Conservation (phyloP, 139 green algal genomes). For the Chlorella sp. region DNA sequence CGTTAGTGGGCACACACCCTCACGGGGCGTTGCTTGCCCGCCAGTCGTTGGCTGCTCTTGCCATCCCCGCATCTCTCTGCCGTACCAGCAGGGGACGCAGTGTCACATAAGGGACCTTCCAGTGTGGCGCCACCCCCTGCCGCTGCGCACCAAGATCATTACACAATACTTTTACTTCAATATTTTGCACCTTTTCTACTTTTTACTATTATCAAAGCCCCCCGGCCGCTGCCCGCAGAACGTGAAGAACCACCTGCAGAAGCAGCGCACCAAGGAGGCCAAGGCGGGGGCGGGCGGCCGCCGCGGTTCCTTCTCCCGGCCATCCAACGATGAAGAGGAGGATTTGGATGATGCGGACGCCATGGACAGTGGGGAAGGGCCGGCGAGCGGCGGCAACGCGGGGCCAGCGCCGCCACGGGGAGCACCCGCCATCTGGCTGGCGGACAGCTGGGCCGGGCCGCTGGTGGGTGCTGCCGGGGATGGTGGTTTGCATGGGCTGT, state of each 20-base stretch:
- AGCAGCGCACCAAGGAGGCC: slow-evolving; percentile 8
- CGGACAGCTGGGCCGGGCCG: neutral
- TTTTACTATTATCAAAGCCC: too few relatives aligned
- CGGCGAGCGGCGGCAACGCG: neutral
- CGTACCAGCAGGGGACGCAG: too few relatives aligned
- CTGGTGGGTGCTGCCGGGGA: neutral
- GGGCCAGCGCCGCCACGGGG: neutral
- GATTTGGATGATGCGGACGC: too few relatives aligned
- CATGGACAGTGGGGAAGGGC: neutral
- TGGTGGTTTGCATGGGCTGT: too few relatives aligned
- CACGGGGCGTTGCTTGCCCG: neutral
- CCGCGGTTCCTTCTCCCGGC: neutral
- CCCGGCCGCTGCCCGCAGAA: slow-evolving; percentile 9
- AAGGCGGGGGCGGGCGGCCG: neutral
- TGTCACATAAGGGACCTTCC: too few relatives aligned
- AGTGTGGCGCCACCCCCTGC: too few relatives aligned
- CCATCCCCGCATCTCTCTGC: too few relatives aligned
- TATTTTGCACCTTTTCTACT: too few relatives aligned
- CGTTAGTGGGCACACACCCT: neutral
- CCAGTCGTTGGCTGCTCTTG: too few relatives aligned
- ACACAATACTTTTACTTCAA: too few relatives aligned
- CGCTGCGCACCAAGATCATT: too few relatives aligned
- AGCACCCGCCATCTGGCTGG: neutral
- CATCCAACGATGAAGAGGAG: too few relatives aligned
- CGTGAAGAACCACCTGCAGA: slow-evolving; percentile 31